Evolutionary conservation across 257 asterid genomes (phyloP).

Genomic region (Nemophila menziesii): DNA sequence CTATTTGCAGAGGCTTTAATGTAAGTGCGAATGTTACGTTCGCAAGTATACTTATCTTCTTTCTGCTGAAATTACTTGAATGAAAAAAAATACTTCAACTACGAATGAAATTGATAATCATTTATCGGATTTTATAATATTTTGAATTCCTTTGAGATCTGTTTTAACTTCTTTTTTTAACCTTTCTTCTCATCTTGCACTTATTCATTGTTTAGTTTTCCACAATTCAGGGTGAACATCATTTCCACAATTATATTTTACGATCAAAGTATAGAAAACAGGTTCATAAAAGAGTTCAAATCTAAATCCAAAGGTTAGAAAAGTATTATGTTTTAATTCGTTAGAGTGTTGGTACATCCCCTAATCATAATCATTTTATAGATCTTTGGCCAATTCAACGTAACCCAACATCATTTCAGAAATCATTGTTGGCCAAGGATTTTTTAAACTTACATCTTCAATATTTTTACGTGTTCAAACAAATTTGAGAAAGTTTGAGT

Average conservation of each 20-base stretch:
- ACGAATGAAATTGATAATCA: slow-evolving; percentile 55
- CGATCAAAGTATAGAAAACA: slow-evolving; percentile 69
- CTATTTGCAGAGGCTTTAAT: slow-evolving; percentile 68
- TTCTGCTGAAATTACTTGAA: slow-evolving; percentile 78
- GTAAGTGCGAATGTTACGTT: slow-evolving; percentile 72
- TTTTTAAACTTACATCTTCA: too few species aligned
- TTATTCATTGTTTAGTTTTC: not conserved
- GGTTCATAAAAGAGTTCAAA: slow-evolving; percentile 14
- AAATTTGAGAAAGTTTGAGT: too few species aligned
- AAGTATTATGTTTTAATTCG: too few species aligned
- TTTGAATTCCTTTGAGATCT: slow-evolving; percentile 69
- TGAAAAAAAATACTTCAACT: slow-evolving; percentile 33
- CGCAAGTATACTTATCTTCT: slow-evolving; percentile 86
- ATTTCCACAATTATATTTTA: slow-evolving; percentile 84
- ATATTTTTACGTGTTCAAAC: too few species aligned
- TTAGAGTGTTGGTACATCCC: too few species aligned
- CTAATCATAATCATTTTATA: too few species aligned
- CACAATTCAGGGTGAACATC: slow-evolving; percentile 72
- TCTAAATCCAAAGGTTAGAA: slow-evolving; percentile 16
- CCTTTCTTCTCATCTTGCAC: not conserved
- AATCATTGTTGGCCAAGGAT: too few species aligned
- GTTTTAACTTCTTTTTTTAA: slow-evolving; percentile 7
- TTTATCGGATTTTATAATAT: slow-evolving; percentile 51
- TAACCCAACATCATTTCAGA: too few species aligned
- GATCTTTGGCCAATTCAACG: too few species aligned